Base-by-base conservation (phyloP, 2,329 filamentous ascomycete genomes). In the Sporothrix luriei region DNA sequence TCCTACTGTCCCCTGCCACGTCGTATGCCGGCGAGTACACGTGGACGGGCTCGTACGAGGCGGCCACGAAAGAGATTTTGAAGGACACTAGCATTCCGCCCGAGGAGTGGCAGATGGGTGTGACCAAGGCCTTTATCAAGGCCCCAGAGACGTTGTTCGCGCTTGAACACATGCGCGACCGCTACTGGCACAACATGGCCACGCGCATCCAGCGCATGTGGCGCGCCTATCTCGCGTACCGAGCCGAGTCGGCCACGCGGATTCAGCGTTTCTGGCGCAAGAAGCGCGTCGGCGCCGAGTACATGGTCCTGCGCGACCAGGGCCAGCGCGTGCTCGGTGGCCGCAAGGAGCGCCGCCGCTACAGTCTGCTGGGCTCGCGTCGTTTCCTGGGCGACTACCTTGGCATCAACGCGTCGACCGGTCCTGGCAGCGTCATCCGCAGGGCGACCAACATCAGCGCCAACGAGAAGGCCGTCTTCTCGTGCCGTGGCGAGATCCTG, bases 171-270 rank as follows among this genome's bases (percentile, higher is more conserved):
- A 98, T 99, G 94, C 88, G 95, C 77, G 95, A 99, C 78, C 87
- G 92, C 69, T 99, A 98, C 80, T 98, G 94, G 94, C 94, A 98
- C 80, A 99, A 98, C 81, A 98, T 99, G 95, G 95, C 95, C 3
- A 97, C 94, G 71, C 89, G 95, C 71, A 98, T 99, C 71, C 95
- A 99, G 81, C 88, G 95, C 74, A 95, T 97, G 77, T 99, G 95
- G 95, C 88, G 95, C 75, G 97, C 96, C 67, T 98, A 97, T 77
- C 85, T 98, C 52, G 90, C 94, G 5, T 98, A 98, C 80, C 88
- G 95, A 57, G 91, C 89, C 33, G 95, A 99, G 80, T 95, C 92
- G 71, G 95, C 95, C 7, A 97, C 91, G 16, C 88, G 95, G 46
- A 98, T 99, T 74, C 95, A 98, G 78, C 87, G 93, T 54, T 94